phyloP scores from a whole-genome alignment of 176 grass and related monocot species.

The Avena insularis region DNA sequence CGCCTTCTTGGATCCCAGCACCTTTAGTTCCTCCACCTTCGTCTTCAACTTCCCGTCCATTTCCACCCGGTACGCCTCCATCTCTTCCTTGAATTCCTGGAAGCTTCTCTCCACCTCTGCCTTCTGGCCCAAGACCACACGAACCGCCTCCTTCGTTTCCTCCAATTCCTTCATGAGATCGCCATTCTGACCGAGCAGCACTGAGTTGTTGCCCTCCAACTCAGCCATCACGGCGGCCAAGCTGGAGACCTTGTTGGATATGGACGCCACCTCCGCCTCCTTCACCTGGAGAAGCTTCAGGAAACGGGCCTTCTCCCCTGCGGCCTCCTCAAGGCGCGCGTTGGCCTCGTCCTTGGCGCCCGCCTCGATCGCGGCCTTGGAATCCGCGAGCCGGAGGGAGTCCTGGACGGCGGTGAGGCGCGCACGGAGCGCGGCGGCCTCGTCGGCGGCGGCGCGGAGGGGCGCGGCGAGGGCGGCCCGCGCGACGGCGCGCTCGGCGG shows the following conservation, averaged over 20 bases:
- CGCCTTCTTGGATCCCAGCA: slow-evolving; percentile 34
- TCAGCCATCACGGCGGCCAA: slow-evolving; percentile 23
- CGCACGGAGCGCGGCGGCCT: slow-evolving; percentile 39
- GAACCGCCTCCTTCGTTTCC: slow-evolving; percentile 28
- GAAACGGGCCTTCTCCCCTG: slow-evolving; percentile 20
- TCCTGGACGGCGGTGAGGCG: slow-evolving; percentile 36
- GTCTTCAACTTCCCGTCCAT: slow-evolving; percentile 35
- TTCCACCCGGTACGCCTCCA: background rate
- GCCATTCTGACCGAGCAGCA: slow-evolving; percentile 29
- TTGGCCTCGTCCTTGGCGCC: slow-evolving; percentile 34
- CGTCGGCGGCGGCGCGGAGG: slow-evolving; percentile 51
- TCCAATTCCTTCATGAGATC: slow-evolving; percentile 37
- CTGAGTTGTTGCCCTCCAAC: slow-evolving; percentile 42
- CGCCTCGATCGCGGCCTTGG: slow-evolving; percentile 17
- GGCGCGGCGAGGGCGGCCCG: slow-evolving; percentile 45
- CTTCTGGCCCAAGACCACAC: slow-evolving; percentile 31
- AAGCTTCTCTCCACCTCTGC: slow-evolving; percentile 34
- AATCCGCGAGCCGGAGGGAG: slow-evolving; percentile 17
- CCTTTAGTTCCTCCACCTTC: slow-evolving; percentile 51
- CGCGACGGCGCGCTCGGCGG: slow-evolving; percentile 49
- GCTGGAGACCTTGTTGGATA: slow-evolving; percentile 36
- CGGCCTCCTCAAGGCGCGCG: slow-evolving; percentile 34
- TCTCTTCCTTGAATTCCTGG: slow-evolving; percentile 21
- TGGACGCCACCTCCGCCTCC: slow-evolving; percentile 49
- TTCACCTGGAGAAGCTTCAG: slow-evolving; percentile 32